Percentiles rank a stretch among this genome's conserved stretches.
These are phyloP conservation scores for Periconia sp. DNA, from an alignment of 2,329 filamentous ascomycete genomes.

Conservation along the genomic window DNA sequence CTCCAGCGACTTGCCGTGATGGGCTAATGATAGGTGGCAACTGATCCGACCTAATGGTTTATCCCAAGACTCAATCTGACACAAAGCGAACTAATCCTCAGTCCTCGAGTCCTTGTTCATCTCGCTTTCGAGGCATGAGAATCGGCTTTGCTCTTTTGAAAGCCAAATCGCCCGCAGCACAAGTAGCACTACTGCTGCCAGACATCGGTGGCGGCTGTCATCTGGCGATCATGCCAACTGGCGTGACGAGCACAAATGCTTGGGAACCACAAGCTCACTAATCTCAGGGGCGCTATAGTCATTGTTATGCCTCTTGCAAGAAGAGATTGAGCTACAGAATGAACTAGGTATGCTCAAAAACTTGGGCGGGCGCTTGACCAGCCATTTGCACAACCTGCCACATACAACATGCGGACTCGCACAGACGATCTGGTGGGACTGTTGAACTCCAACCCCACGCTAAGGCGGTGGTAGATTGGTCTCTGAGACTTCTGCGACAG, in stretches of 20 bases:
- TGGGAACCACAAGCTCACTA: conserved; percentile 11
- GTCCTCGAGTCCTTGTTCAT: conserved; percentile 8
- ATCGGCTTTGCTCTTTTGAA: conserved; percentile 2
- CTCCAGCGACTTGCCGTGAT: conserved; percentile 7
- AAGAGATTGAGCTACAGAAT: conserved; percentile 4
- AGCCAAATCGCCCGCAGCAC: conserved; percentile 5
- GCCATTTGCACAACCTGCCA: conserved; percentile 18
- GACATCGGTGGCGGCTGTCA: conserved; percentile 30
- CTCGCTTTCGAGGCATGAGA: conserved; percentile 10
- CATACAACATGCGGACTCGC: conserved; percentile 31
- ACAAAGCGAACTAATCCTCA: not conserved
- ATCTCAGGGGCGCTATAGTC: conserved; percentile 8
- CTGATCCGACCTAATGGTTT: conserved; percentile 10
- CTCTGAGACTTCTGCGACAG: not conserved
- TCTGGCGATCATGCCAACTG: conserved; percentile 19
- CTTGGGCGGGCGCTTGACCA: conserved; percentile 20
- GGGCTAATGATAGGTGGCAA: conserved; percentile 14
- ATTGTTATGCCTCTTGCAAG: conserved; percentile 1
- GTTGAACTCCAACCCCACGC: conserved; percentile 33
- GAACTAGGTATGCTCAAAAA: conserved; percentile 13
- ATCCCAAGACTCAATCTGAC: conserved; percentile 11
- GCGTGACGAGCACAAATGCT: conserved; percentile 12
- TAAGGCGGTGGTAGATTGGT: conserved; percentile 12
- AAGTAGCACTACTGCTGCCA: conserved; percentile 19
- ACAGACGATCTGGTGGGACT: conserved; percentile 39